A percentile compares a stretch with the other conserved stretches of the same genome.
Evolutionary conservation across 768 basidiomycete genomes (phyloP).

Genomic region (Suillus placidus): DNA sequence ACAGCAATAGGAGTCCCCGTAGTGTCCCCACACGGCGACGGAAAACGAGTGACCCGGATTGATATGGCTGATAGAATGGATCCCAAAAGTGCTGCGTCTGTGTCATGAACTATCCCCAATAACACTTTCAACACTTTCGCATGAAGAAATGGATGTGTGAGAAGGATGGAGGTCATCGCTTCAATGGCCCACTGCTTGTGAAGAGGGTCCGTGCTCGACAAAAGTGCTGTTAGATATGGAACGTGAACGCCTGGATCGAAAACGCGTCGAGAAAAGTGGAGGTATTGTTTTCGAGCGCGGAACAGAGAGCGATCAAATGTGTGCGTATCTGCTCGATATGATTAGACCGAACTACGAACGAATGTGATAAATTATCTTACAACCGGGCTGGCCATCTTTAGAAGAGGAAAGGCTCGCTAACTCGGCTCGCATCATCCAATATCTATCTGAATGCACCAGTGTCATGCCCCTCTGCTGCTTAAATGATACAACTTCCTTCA

Average conservation of each 20-base stretch:
- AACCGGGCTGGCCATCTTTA: slow-evolving; percentile 12
- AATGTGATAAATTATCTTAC: slow-evolving; percentile 20
- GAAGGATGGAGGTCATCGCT: slow-evolving; percentile 39
- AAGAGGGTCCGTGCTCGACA: slow-evolving; percentile 30
- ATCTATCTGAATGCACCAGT: slow-evolving; percentile 51
- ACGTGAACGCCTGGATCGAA: slow-evolving; percentile 47
- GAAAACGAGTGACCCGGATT: neutral
- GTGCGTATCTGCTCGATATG: slow-evolving; percentile 20
- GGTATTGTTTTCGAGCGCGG: slow-evolving; percentile 45
- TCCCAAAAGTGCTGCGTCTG: neutral
- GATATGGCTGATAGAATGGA: slow-evolving; percentile 6
- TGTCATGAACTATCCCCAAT: neutral
- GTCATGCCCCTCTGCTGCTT: slow-evolving; percentile 41
- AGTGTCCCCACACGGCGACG: neutral
- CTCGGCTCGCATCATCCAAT: slow-evolving; percentile 61
- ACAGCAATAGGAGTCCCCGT: neutral
- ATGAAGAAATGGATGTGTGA: slow-evolving; percentile 36
- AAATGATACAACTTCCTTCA: slow-evolving; percentile 47
- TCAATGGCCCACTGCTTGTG: slow-evolving; percentile 36
- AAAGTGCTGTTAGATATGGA: slow-evolving; percentile 47
- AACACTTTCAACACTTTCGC: slow-evolving; percentile 37
- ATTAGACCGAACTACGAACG: slow-evolving; percentile 9
- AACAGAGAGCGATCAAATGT: slow-evolving; percentile 21
- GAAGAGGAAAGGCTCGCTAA: slow-evolving; percentile 34
- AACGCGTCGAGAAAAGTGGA: slow-evolving; percentile 40